phyloP scores from a whole-genome alignment of 495 filamentous ascomycete species.

The Penicillium herquei region DNA sequence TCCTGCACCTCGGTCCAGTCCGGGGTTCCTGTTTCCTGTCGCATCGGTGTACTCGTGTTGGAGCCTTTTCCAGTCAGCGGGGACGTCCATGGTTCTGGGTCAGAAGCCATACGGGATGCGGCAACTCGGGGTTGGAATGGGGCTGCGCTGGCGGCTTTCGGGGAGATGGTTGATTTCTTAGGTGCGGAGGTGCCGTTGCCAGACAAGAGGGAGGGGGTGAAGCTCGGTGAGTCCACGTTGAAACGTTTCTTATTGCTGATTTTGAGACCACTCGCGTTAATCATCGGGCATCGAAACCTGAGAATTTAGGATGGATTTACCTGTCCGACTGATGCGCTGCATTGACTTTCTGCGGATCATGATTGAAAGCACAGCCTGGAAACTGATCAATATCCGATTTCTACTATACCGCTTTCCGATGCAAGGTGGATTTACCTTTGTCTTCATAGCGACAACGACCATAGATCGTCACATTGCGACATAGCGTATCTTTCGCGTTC shows the following conservation, averaged over 20 bases:
- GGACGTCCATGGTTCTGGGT: neutral
- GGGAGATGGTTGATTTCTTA: slow-evolving; percentile 74
- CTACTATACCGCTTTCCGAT: slow-evolving; percentile 4
- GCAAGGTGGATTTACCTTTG: slow-evolving; percentile 50
- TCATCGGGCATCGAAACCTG: neutral
- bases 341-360: slow-evolving; percentile 66
- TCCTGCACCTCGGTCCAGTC: slow-evolving; percentile 71
- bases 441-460: slow-evolving; percentile 91
- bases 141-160: slow-evolving; percentile 84
- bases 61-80: slow-evolving; percentile 40
- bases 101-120: slow-evolving; percentile 39
- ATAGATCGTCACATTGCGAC: slow-evolving; percentile 91
- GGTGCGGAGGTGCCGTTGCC: slow-evolving; percentile 43
- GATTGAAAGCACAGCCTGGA: slow-evolving; percentile 83
- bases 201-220: slow-evolving; percentile 69
- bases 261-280: neutral
- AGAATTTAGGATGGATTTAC: slow-evolving; percentile 32
- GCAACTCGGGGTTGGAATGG: slow-evolving; percentile 75
- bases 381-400: slow-evolving; percentile 25
- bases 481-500: slow-evolving; percentile 80
- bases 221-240: slow-evolving; percentile 95
- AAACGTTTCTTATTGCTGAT: slow-evolving; percentile 69
- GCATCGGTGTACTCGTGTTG: slow-evolving; percentile 42
- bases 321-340: slow-evolving; percentile 54
- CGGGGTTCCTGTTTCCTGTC: slow-evolving; percentile 44